Percentiles rank a stretch among this genome's conserved stretches.
These are phyloP conservation scores for Lasiosphaeris hirsuta DNA, from an alignment of 495 filamentous ascomycete genomes.

Conservation along the genomic window DNA sequence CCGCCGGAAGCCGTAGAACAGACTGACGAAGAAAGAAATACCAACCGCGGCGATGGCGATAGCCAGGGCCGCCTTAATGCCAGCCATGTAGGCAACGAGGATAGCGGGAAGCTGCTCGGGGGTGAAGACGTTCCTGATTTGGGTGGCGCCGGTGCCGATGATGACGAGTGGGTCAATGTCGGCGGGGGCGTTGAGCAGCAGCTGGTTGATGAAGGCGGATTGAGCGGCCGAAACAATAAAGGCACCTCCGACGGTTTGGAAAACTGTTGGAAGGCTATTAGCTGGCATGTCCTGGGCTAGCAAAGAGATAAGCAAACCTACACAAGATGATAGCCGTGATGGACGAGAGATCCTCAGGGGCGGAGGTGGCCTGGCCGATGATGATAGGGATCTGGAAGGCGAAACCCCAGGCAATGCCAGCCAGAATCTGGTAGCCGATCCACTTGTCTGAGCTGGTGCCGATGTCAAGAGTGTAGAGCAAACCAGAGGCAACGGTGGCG, in stretches of 20 bases:
- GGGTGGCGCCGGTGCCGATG: conserved; percentile 38
- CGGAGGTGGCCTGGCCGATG: conserved; percentile 52
- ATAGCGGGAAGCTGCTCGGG: conserved; percentile 46
- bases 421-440: conserved; percentile 59
- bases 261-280: conserved; percentile 46
- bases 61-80: conserved; percentile 47
- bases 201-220: conserved; percentile 48
- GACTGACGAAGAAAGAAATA: conserved; percentile 18
- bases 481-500: conserved; percentile 50
- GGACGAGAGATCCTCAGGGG: conserved; percentile 30
- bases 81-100: conserved; percentile 56
- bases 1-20: conserved; percentile 24
- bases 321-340: conserved; percentile 50
- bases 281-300: background rate
- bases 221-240: conserved; percentile 46
- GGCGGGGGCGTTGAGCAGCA: conserved; percentile 30
- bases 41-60: conserved; percentile 37
- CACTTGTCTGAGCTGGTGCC: conserved; percentile 44
- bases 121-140: conserved; percentile 37
- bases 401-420: conserved; percentile 49
- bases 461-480: conserved; percentile 48
- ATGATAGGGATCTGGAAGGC: conserved; percentile 52
- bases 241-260: conserved; percentile 48
- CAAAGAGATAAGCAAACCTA: conserved; percentile 12
- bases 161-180: conserved; percentile 39